Conservation (phyloP, 2,329 filamentous ascomycete genomes). For the Mariannaea sp. region DNA sequence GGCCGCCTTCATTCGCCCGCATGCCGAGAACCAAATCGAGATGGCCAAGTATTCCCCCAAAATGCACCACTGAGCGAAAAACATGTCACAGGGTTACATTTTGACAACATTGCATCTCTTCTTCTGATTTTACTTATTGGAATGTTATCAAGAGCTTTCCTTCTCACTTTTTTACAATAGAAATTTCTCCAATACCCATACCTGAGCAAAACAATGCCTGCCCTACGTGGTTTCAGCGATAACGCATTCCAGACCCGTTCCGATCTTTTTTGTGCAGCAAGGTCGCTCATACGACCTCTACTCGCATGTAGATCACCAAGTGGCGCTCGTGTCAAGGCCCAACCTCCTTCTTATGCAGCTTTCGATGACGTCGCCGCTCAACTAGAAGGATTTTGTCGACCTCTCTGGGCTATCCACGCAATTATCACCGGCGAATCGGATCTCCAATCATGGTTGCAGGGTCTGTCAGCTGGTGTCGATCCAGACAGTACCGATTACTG, state of each 20-base stretch:
- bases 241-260: constrained; percentile 44
- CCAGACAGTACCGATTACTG: constrained; percentile 47
- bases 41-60: no score
- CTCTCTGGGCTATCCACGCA: constrained; percentile 16
- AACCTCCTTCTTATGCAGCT: constrained; percentile 42
- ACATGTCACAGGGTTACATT: no score
- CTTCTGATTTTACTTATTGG: no score
- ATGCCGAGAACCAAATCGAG: no score
- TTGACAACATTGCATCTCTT: no score
- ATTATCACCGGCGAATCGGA: background rate
- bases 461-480: constrained; percentile 41
- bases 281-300: constrained; percentile 43
- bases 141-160: no score
- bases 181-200: no score
- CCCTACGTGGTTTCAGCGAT: constrained; percentile 46
- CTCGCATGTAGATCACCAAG: constrained; percentile 40
- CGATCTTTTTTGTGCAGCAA: constrained; percentile 43
- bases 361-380: constrained; percentile 51
- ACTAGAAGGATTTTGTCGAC: constrained; percentile 47
- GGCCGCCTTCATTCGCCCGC: no score
- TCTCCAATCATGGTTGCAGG: constrained; percentile 26
- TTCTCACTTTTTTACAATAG: no score
- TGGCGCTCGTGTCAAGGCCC: constrained; percentile 43
- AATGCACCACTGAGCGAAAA: no score
- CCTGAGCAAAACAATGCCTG: constrained; percentile 42